A percentile compares a stretch with the other conserved stretches of the same genome.
Evolutionary conservation across 2,329 filamentous ascomycete genomes (phyloP).

Genomic region (Fusarium sp.): DNA sequence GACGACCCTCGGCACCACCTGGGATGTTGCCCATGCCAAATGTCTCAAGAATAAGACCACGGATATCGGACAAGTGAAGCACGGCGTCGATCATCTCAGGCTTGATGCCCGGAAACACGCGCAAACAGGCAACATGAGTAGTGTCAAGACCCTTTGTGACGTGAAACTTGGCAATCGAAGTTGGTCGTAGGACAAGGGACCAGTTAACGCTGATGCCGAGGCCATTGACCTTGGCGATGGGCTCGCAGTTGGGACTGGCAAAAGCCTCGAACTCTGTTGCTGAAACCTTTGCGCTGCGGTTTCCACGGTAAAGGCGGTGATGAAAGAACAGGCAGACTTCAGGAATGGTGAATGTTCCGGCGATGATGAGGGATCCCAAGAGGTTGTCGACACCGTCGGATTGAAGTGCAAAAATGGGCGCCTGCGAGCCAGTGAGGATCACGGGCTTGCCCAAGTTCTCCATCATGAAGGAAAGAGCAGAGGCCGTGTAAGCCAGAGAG

Average conservation of each 20-base stretch:
- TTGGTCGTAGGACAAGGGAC: conserved; percentile 79
- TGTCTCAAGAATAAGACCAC: conserved; percentile 86
- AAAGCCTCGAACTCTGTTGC: conserved; percentile 89
- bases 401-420: conserved; percentile 89
- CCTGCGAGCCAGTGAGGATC: conserved; percentile 83
- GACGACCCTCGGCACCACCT: conserved; percentile 78
- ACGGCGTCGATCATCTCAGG: conserved; percentile 94
- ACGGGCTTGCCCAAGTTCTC: conserved; percentile 91
- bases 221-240: conserved; percentile 82
- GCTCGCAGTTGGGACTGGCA: conserved; percentile 84
- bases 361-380: conserved; percentile 86
- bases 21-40: conserved; percentile 95
- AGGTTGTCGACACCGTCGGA: conserved; percentile 93
- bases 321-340: conserved; percentile 96
- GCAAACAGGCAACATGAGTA: conserved; percentile 87
- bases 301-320: conserved; percentile 88
- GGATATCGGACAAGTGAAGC: conserved; percentile 76
- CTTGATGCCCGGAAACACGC: conserved; percentile 91
- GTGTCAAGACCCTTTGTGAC: conserved; percentile 82
- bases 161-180: conserved; percentile 75
- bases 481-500: conserved; percentile 88
- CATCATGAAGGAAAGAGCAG: conserved; percentile 92
- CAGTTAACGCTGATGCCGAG: conserved; percentile 84
- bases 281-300: conserved; percentile 87
- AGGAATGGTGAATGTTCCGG: conserved; percentile 90